Base-by-base conservation (phyloP, 371 early-diverging fungal genomes). In the Mucor lusitanicus region DNA sequence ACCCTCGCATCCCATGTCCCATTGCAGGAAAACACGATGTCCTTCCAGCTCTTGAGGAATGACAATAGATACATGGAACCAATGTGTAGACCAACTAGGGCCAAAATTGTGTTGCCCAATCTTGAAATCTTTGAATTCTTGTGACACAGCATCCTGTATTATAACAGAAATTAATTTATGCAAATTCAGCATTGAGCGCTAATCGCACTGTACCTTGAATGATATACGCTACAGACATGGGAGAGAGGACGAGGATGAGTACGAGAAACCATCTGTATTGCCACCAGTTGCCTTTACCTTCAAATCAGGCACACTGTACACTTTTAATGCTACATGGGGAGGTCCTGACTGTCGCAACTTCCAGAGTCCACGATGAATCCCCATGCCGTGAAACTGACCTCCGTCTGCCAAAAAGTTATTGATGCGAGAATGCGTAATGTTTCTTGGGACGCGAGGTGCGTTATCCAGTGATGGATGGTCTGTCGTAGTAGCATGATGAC, bases 1-100 rank as follows among this genome's bases (percentile, higher is more conserved):
- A 11, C 88, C 97, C 77, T 99, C 98, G 69, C 89, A 91, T 30
- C 81, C 83, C 58, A 95, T 86, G 72, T 99, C 92, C 86, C 95
- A 97, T 53, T 87, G 75, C 28, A 97, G 79, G 17, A 88, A 78
- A 4, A 95, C 94, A 44, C 79, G 64, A 48, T 92, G 78, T 32
- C 89, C 90, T 5, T 75, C 80, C 79, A 89, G 87, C 37, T 79
- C 77, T 5, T 79, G 64, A 8, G 96, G 97, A 6, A 98, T 82
- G 6, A 59, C 70, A 19, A 93, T 70, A 9, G 68, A 69, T 8
- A 94, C 76, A 40, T 86, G 84, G 69, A 96, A 95, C 98, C 98
- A 96, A 68, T 94, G 94, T 0, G 97, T 95, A 11, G 94, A 89
- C 94, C 93, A 89, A 35, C 81, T 83, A 2, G 83, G 83, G 1